Base-by-base conservation (phyloP, 1,284 basidiomycete genomes). In the Cutaneotrichosporon cutaneum region DNA sequence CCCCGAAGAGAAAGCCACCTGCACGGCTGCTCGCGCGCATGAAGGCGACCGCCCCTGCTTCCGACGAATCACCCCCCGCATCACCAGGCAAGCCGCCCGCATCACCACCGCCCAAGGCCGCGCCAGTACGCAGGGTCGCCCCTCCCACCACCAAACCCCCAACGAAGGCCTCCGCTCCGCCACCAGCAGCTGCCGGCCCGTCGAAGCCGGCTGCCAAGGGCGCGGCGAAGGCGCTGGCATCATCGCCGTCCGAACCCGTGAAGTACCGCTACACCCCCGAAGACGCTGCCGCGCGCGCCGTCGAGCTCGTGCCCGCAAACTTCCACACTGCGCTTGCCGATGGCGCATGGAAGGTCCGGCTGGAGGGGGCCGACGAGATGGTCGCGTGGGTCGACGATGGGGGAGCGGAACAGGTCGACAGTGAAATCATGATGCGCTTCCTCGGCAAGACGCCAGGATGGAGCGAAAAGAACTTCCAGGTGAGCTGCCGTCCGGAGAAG, bases 381-480 rank as follows among this genome's bases (percentile, higher is more conserved):
- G 83, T 85, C 6, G 80, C 82, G 7, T 99, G 95, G 95, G 81
- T 93, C 6, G 88, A 90, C 64, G 76, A 78, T 16, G 83, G 85
- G 4, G 80, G 73, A 16, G 84, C 86, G 14, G 84, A 85, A 36
- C 83, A 84, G 1, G 81, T 93, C 1, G 95, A 99, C 69, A 87
- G 89, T 26, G 96, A 99, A 77, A 85, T 99, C 11, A 77, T 99
- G 53, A 86, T 98, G 18, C 85, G 95, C n/a, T 89, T 90, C 68
- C 80, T 99, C 57, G 88, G 86, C 26, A 98, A 96, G 83, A 94
- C 90, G 72, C 85, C 85, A 2, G 94, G 95, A 1, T 97, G 93
- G 94, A 86, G 85, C 45, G 96, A 99, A 81, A 99, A 97, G 84
- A 99, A 99, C 74, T 99, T 99, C 73, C 96, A 99, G 82, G 92